Evolutionary conservation across 148 eudicot species (phyloP).

Genomic region (Dysphania ambrosioides): DNA sequence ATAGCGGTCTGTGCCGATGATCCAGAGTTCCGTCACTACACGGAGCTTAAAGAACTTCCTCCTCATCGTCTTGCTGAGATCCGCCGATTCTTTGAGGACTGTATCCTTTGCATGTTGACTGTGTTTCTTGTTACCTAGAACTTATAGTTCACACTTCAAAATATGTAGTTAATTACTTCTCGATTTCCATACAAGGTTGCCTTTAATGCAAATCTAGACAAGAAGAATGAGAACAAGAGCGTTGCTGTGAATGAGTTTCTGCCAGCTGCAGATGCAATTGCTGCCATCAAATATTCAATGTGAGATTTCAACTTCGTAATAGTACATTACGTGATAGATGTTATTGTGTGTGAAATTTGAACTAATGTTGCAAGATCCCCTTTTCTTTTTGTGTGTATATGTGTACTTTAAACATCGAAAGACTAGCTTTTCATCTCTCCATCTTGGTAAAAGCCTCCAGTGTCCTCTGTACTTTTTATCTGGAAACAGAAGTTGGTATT

Average conservation of each 20-base stretch:
- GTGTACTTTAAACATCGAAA: too few relatives aligned
- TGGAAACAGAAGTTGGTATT: neutral
- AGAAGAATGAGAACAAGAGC: slow-evolving; percentile 91
- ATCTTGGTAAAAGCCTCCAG: too few relatives aligned
- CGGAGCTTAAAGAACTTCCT: slow-evolving; percentile 67
- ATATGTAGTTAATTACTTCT: neutral
- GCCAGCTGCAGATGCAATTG: slow-evolving; percentile 73
- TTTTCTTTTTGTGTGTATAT: too few relatives aligned
- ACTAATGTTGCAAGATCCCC: too few relatives aligned
- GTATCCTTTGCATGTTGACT: slow-evolving; percentile 47
- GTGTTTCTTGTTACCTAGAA: neutral
- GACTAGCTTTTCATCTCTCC: too few relatives aligned
- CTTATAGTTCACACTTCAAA: neutral
- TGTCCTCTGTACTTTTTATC: neutral
- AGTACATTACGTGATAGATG: neutral
- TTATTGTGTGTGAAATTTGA: too few relatives aligned
- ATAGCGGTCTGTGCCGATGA: slow-evolving; percentile 96
- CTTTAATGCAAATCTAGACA: slow-evolving; percentile 50
- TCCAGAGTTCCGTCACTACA: slow-evolving; percentile 80
- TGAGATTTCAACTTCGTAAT: slow-evolving; percentile 27
- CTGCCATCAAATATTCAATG: slow-evolving; percentile 85
- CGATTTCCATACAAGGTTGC: neutral
- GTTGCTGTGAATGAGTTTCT: slow-evolving; percentile 81
- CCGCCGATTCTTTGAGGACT: slow-evolving; percentile 87
- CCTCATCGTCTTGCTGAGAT: slow-evolving; percentile 95